These are phyloP conservation scores for Excoecaria cochinchinensis DNA, from an alignment of 345 rosid species.

Conservation along the genomic window DNA sequence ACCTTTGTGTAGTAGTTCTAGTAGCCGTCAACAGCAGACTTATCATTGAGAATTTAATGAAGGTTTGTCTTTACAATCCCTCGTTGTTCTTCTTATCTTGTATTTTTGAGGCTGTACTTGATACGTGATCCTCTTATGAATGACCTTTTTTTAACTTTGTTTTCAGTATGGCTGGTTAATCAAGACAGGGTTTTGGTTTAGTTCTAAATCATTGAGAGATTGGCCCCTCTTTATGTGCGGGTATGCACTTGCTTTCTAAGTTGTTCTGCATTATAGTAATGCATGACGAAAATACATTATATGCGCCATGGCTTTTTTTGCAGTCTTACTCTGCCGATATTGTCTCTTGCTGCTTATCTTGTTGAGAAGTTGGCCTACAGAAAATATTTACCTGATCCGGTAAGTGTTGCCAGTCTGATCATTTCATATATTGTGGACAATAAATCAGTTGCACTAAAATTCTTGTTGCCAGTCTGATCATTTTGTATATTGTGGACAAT, in stretches of 20 bases:
- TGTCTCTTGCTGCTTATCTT: slow-evolving; percentile 71
- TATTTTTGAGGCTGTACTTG: not conserved
- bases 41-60: slow-evolving; percentile 91
- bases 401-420: slow-evolving; percentile 37
- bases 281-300: not conserved
- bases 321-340: slow-evolving; percentile 84
- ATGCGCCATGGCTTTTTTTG: slow-evolving; percentile 25
- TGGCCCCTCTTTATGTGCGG: slow-evolving; percentile 99
- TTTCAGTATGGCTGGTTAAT: slow-evolving; percentile 97
- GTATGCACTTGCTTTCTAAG: slow-evolving; percentile 35
- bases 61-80: slow-evolving; percentile 43
- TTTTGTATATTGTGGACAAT: not conserved
- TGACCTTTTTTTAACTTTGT: not conserved
- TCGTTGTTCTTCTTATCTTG: not conserved
- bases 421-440: not conserved
- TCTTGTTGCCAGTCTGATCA: slow-evolving; percentile 14
- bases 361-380: slow-evolving; percentile 71
- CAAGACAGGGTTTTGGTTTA: slow-evolving; percentile 87
- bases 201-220: slow-evolving; percentile 79
- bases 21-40: slow-evolving; percentile 97
- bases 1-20: slow-evolving; percentile 94
- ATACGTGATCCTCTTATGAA: not conserved
- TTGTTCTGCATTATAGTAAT: not conserved
- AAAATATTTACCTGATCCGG: slow-evolving; percentile 58
- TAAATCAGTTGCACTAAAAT: no score